phyloP scores from a whole-genome alignment of 2,329 filamentous ascomycete species.

The Chaetomiaceae sp. region DNA sequence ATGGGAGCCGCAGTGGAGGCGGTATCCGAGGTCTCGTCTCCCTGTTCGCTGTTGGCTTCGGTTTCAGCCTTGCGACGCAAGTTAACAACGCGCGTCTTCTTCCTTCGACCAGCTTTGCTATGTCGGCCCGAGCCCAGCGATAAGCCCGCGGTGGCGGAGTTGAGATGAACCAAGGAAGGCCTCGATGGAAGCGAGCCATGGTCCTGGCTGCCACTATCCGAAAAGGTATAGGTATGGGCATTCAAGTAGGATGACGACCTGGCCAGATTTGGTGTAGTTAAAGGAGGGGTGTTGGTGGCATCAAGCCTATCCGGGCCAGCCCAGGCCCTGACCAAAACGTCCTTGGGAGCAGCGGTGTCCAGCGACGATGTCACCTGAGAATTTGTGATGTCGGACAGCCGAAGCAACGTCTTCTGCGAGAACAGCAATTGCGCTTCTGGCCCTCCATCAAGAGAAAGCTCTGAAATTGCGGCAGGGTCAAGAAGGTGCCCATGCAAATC shows the following conservation, averaged over 20 bases:
- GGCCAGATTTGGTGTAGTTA: slow-evolving; percentile 51
- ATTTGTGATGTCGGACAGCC: slow-evolving; percentile 75
- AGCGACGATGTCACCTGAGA: slow-evolving; percentile 87
- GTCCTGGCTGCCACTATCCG: slow-evolving; percentile 61
- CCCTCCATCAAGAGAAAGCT: slow-evolving; percentile 72
- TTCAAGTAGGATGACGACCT: slow-evolving; percentile 60
- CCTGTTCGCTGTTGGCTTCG: slow-evolving; percentile 29
- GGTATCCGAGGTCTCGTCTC: slow-evolving; percentile 48
- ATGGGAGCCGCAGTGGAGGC: slow-evolving; percentile 55
- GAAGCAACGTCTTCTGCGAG: slow-evolving; percentile 88
- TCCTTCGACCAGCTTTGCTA: slow-evolving; percentile 64
- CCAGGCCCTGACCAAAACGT: slow-evolving; percentile 91
- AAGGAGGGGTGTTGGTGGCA: slow-evolving; percentile 44
- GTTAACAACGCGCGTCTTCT: slow-evolving; percentile 81
- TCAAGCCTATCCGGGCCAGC: slow-evolving; percentile 73
- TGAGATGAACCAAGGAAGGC: slow-evolving; percentile 60
- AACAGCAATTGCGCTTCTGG: slow-evolving; percentile 84
- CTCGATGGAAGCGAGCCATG: slow-evolving; percentile 63
- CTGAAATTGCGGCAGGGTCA: slow-evolving; percentile 69
- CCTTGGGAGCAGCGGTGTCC: slow-evolving; percentile 84
- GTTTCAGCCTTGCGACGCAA: slow-evolving; percentile 55
- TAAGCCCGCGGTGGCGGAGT: slow-evolving; percentile 59
- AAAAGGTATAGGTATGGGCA: slow-evolving; percentile 67
- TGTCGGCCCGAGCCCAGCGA: slow-evolving; percentile 57
- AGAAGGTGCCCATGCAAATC: slow-evolving; percentile 75